Percentiles rank a stretch among this genome's conserved stretches.
Conservation (phyloP, 306 rosid genomes). For the Cicer chorassanicum region DNA sequence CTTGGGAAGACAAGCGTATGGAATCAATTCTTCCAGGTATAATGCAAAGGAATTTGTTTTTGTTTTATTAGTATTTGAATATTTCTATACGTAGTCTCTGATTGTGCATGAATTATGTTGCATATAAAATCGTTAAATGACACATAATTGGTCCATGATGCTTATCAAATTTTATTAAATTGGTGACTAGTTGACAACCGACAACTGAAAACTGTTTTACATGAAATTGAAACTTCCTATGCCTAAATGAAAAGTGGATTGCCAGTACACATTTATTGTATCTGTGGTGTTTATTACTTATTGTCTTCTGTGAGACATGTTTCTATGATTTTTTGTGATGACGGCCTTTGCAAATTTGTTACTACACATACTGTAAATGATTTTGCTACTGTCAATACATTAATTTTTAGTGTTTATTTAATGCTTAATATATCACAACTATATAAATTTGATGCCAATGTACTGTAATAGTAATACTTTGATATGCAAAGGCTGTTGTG, state of each 20-base stretch:
- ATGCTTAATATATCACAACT: background rate
- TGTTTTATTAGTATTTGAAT: background rate
- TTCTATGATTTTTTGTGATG: background rate
- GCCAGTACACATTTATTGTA: background rate
- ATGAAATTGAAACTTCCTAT: conserved; percentile 24
- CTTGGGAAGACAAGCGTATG: conserved; percentile 95
- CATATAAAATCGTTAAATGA: conserved; percentile 10
- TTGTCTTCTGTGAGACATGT: conserved; percentile 25
- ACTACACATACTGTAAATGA: background rate
- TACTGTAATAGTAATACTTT: conserved; percentile 16
- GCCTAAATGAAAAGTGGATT: conserved; percentile 18
- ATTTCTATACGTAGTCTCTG: conserved; percentile 20
- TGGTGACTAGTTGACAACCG: conserved; percentile 6
- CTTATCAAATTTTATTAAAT: conserved; percentile 27
- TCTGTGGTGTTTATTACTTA: conserved; percentile 21
- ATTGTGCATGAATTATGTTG: conserved; percentile 22
- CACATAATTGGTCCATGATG: background rate
- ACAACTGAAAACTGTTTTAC: conserved; percentile 7
- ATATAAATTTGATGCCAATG: conserved; percentile 14
- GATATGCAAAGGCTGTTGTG: conserved; percentile 31
- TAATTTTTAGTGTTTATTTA: conserved; percentile 5
- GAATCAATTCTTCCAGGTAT: conserved; percentile 99
- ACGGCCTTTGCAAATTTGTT: conserved; percentile 19
- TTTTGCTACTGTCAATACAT: conserved; percentile 4
- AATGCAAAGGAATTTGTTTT: conserved; percentile 17